Conservation (phyloP, 1,284 basidiomycete species). For the Puccinia polysora region DNA sequence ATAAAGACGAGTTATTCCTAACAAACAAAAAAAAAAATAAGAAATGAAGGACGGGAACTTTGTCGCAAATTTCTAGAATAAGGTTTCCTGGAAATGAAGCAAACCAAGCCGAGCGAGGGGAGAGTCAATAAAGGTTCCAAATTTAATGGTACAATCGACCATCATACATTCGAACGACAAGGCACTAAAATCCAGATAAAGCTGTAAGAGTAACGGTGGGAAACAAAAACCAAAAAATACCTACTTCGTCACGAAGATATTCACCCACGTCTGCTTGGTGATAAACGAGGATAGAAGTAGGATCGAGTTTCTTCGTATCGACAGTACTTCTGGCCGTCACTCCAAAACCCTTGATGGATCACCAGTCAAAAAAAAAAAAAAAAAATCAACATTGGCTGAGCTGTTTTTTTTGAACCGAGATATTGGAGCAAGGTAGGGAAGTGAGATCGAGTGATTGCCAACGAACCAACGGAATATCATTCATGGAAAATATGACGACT, state of each 20-base stretch:
- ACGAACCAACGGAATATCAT: slow-evolving; percentile 77
- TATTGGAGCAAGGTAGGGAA: neutral
- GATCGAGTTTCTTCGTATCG: slow-evolving; percentile 94
- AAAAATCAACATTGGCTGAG: neutral
- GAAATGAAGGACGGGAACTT: too few relatives aligned
- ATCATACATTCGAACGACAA: neutral
- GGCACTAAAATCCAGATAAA: neutral
- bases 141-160: neutral
- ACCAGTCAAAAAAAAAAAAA: slow-evolving; percentile 22
- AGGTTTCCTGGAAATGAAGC: neutral
- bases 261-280: slow-evolving; percentile 99
- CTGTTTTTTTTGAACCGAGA: neutral
- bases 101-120: neutral
- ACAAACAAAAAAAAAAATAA: too few relatives aligned
- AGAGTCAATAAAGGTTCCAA: neutral
- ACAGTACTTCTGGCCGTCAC: slow-evolving; percentile 93
- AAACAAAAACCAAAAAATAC: slow-evolving; percentile 22
- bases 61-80: neutral
- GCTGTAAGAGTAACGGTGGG: neutral
- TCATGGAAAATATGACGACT: slow-evolving; percentile 94
- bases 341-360: slow-evolving; percentile 90
- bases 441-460: too few relatives aligned
- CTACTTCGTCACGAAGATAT: slow-evolving; percentile 86
- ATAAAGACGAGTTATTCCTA: too few relatives aligned
- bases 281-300: slow-evolving; percentile 96